Percentiles rank a stretch among this genome's conserved stretches.
Evolutionary conservation across 345 rosid species (phyloP).

Genomic region (Linum lewisii): DNA sequence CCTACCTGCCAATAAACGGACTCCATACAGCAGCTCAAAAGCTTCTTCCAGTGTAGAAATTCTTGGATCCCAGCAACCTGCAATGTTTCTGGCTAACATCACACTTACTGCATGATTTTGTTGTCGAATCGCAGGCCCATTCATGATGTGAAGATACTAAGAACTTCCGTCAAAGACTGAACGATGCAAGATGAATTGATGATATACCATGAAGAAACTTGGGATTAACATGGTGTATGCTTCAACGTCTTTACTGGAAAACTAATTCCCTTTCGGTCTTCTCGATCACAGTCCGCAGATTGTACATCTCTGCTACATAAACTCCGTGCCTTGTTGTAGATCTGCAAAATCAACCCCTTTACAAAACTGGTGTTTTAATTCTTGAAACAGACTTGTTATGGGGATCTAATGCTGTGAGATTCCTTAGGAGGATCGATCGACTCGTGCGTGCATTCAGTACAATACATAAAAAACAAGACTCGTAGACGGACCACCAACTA

Average conservation of each 20-base stretch:
- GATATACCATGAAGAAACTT: background rate
- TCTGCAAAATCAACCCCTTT: too few species aligned
- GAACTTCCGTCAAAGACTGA: slow-evolving; percentile 70
- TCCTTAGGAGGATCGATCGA: too few species aligned
- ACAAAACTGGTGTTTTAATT: too few species aligned
- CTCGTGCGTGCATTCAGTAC: too few species aligned
- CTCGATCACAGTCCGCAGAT: too few species aligned
- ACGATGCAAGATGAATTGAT: background rate
- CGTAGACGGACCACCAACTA: too few species aligned
- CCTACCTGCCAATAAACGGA: background rate
- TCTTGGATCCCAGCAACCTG: background rate
- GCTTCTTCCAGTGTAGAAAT: background rate
- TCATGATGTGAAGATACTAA: slow-evolving; percentile 90
- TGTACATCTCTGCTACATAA: too few species aligned
- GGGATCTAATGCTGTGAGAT: too few species aligned
- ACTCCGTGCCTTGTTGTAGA: too few species aligned
- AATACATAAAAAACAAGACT: too few species aligned
- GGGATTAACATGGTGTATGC: background rate
- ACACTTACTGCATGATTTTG: background rate
- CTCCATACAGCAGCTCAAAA: background rate
- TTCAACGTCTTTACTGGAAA: background rate
- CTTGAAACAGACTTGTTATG: too few species aligned
- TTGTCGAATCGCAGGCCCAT: slow-evolving; percentile 48
- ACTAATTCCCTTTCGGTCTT: too few species aligned
- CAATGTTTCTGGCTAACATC: background rate